phyloP scores from a whole-genome alignment of 108 stramenopile species.

The Cylindrotheca closterium region DNA sequence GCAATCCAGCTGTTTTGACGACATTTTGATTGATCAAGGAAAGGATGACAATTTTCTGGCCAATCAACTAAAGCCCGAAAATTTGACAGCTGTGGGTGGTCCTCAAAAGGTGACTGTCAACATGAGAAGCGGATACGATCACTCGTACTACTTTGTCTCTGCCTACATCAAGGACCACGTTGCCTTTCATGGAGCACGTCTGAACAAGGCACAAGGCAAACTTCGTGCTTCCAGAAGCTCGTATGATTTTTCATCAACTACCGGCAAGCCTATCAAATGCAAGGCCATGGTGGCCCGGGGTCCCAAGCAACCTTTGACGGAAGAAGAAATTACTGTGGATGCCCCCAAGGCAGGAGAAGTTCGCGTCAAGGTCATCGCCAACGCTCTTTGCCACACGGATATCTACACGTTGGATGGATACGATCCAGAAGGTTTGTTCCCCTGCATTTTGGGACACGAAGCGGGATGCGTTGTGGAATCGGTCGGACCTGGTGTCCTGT shows the following conservation, averaged over 20 bases:
- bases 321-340: constrained; percentile 67
- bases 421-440: constrained; percentile 89
- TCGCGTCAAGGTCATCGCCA: constrained; percentile 58
- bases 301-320: constrained; percentile 49
- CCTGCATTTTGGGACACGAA: constrained; percentile 75
- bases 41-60: constrained; percentile 65
- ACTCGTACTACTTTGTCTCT: constrained; percentile 91
- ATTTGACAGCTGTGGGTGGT: constrained; percentile 37
- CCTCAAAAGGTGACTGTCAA: constrained; percentile 60
- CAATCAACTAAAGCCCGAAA: constrained; percentile 8
- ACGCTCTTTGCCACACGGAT: constrained; percentile 80
- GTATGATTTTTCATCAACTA: constrained; percentile 10
- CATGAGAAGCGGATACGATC: constrained; percentile 52
- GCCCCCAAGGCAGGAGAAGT: constrained; percentile 78
- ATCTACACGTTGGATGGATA: constrained; percentile 70
- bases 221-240: neutral
- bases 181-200: constrained; percentile 68
- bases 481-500: constrained; percentile 79
- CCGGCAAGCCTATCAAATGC: constrained; percentile 59
- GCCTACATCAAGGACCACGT: constrained; percentile 88
- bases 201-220: constrained; percentile 12
- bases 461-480: constrained; percentile 77
- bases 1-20: constrained; percentile 37
- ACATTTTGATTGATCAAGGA: constrained; percentile 85
- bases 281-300: constrained; percentile 63